A percentile compares a stretch with the other conserved stretches of the same genome.
phyloP scores from a whole-genome alignment of 2,329 filamentous ascomycete genomes.

The Epichloe gansuensis region DNA sequence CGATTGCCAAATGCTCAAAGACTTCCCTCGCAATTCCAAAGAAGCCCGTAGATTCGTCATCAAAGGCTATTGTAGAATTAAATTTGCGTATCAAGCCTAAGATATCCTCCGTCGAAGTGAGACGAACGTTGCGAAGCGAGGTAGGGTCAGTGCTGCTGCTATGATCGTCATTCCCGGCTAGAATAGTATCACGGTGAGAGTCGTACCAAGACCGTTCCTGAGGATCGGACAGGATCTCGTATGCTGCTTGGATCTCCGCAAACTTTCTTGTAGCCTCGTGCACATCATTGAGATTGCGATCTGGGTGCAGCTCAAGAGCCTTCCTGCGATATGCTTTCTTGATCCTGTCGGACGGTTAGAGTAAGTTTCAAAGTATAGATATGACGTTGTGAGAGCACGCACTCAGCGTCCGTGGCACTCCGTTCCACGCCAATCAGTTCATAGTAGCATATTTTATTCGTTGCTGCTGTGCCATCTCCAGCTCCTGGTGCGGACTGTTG shows the following conservation, averaged over 20 bases:
- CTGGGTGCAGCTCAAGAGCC: slow-evolving; percentile 86
- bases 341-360: slow-evolving; percentile 42
- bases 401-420: slow-evolving; percentile 71
- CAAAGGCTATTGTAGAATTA: slow-evolving; percentile 63
- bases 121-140: slow-evolving; percentile 53
- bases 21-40: slow-evolving; percentile 65
- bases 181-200: slow-evolving; percentile 75
- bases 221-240: slow-evolving; percentile 89
- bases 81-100: slow-evolving; percentile 68
- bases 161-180: slow-evolving; percentile 47
- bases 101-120: slow-evolving; percentile 74
- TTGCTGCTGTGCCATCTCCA: slow-evolving; percentile 11
- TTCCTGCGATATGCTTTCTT: slow-evolving; percentile 87
- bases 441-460: slow-evolving; percentile 69
- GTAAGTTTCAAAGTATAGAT: background rate
- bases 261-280: slow-evolving; percentile 76
- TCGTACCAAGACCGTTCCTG: slow-evolving; percentile 98
- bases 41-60: slow-evolving; percentile 70
- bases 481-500: slow-evolving; percentile 35
- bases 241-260: slow-evolving; percentile 83
- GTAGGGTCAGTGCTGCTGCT: slow-evolving; percentile 36
- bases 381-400: slow-evolving; percentile 15
- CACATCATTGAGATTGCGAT: slow-evolving; percentile 79
- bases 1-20: slow-evolving; percentile 67
- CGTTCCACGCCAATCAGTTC: slow-evolving; percentile 65